Evolutionary conservation across 73 alveolate species (phyloP).

Genomic region (Halteria grandinella): DNA sequence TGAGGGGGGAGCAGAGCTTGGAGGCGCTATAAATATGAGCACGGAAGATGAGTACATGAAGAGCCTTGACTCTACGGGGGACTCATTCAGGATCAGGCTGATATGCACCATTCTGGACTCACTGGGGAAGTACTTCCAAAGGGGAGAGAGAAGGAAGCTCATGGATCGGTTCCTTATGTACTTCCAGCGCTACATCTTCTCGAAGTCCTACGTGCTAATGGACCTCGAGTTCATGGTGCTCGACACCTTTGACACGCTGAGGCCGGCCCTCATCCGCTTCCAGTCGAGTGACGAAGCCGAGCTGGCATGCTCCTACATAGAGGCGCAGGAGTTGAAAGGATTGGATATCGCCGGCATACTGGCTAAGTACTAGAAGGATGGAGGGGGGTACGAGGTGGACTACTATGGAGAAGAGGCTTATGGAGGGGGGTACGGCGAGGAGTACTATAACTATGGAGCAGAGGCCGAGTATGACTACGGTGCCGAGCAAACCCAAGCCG

Average conservation of each 20-base stretch:
- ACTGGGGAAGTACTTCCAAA: conserved; percentile 66
- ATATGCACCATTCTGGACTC: conserved; percentile 73
- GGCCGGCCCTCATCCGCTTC: conserved; percentile 52
- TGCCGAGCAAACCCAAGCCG: too few relatives aligned
- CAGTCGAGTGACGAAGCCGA: conserved; percentile 34
- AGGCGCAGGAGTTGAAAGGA: conserved; percentile 11
- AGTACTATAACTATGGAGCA: conserved; percentile 5
- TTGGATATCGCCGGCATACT: conserved; percentile 2
- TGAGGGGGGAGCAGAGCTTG: conserved; percentile 44
- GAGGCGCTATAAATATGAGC: too few relatives aligned
- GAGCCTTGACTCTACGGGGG: conserved; percentile 62
- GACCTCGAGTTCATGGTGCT: conserved; percentile 60
- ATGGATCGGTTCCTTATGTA: conserved; percentile 75
- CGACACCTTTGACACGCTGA: conserved; percentile 59
- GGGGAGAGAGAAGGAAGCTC: conserved; percentile 64
- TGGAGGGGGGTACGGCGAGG: conserved; percentile 52
- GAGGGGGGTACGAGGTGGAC: background rate
- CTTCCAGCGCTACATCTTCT: conserved; percentile 77
- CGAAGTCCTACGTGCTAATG: conserved; percentile 62
- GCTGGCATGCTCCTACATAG: conserved; percentile 3
- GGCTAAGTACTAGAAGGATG: too few relatives aligned
- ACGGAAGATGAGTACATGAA: conserved; percentile 15
- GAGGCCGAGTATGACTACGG: too few relatives aligned
- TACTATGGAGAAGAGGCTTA: conserved; percentile 48
- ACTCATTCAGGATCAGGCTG: conserved; percentile 65